phyloP scores from a whole-genome alignment of 768 basidiomycete species.

The Termitomyces bulborhizus region DNA sequence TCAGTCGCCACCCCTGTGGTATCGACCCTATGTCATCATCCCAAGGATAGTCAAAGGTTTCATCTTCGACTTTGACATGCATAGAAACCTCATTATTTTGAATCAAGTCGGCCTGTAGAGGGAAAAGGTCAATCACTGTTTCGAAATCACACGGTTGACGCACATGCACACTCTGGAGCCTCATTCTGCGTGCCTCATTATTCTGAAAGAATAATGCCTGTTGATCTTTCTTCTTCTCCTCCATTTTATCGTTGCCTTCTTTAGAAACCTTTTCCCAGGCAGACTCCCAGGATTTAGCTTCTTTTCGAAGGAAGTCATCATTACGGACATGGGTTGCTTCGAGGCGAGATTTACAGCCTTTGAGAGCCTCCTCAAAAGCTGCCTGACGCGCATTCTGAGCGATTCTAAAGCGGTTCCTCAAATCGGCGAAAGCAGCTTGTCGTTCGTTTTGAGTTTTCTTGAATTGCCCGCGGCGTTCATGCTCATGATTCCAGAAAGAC shows the following conservation, averaged over 20 bases:
- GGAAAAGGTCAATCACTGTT: neutral
- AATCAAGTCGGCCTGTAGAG: neutral
- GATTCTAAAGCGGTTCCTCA: neutral
- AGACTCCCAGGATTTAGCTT: neutral
- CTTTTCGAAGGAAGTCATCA: neutral
- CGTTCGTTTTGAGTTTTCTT: neutral
- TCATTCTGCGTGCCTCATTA: neutral
- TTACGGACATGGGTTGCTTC: neutral
- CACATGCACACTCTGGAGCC: neutral
- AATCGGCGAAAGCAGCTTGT: neutral
- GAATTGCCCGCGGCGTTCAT: neutral
- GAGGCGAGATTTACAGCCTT: neutral
- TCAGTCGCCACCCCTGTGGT: neutral
- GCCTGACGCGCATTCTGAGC: neutral
- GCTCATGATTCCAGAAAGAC: neutral
- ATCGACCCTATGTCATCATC: no score
- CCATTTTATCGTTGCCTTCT: neutral
- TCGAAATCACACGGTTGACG: neutral
- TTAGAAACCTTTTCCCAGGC: no score
- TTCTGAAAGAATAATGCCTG: neutral
- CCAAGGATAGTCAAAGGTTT: no score
- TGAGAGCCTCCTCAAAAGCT: neutral
- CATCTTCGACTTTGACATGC: no score
- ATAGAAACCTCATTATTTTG: neutral
- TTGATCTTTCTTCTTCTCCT: no score